Conservation (phyloP, 192 early-diverging fungal species). For the Globomyces pollinis-pini region DNA sequence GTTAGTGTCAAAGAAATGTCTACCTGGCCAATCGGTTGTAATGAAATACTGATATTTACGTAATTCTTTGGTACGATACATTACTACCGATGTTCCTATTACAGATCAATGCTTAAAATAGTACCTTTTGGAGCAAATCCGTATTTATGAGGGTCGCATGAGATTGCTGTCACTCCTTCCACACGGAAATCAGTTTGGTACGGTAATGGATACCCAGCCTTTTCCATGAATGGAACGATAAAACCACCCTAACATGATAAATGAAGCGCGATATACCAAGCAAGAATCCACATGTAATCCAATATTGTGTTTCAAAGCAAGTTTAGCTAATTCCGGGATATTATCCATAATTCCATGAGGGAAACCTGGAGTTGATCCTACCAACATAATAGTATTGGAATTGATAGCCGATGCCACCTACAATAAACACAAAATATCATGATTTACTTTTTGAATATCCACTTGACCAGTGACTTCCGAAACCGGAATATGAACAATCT, state of each 20-base stretch:
- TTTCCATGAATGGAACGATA: conserved; percentile 86
- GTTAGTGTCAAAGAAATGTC: too few species aligned
- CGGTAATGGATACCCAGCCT: conserved; percentile 78
- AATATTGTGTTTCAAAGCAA: conserved; percentile 75
- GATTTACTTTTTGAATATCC: conserved; percentile 63
- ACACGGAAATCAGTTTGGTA: conserved; percentile 81
- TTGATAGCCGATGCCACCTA: conserved; percentile 78
- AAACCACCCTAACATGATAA: conserved; percentile 74
- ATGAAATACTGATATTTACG: conserved; percentile 91
- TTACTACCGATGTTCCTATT: conserved; percentile 91
- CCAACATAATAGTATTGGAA: conserved; percentile 83
- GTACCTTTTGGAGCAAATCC: conserved; percentile 98
- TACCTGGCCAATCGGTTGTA: conserved; percentile 79
- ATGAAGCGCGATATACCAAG: conserved; percentile 44
- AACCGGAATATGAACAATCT: conserved; percentile 75
- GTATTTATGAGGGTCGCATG: conserved; percentile 97
- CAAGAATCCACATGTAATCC: conserved; percentile 95
- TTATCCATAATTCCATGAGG: conserved; percentile 93
- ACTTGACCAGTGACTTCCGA: conserved; percentile 65
- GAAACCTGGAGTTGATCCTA: conserved; percentile 85
- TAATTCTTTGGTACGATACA: conserved; percentile 73
- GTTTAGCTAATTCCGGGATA: conserved; percentile 64
- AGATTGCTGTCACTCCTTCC: conserved; percentile 88
- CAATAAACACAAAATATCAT: too few species aligned
- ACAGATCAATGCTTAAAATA: conserved; percentile 52